A percentile compares a stretch with the other conserved stretches of the same genome.
These are phyloP conservation scores for Daedaleopsis nitida DNA, from an alignment of 768 basidiomycete species.

Conservation along the genomic window DNA sequence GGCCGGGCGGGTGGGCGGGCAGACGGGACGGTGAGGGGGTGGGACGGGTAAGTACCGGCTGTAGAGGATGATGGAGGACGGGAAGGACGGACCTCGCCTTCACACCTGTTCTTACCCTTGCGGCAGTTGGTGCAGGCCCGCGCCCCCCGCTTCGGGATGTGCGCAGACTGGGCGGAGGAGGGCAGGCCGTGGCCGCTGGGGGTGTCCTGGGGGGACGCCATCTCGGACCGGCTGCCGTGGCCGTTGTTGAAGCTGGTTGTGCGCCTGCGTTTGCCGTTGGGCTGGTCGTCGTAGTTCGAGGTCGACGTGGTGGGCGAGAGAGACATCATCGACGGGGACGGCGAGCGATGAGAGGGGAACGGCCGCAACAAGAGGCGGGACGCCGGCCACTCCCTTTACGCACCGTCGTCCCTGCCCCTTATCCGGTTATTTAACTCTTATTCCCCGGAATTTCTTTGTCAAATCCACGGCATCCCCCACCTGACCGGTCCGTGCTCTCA, in stretches of 20 bases:
- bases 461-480: neutral
- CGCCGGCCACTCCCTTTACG: neutral
- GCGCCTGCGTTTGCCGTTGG: conserved; percentile 28
- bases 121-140: conserved; percentile 87
- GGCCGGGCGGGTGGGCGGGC: conserved; percentile 77
- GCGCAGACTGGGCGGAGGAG: conserved; percentile 37
- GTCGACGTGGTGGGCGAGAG: conserved; percentile 26
- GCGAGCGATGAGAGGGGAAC: neutral
- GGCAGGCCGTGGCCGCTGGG: conserved; percentile 15
- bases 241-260: conserved; percentile 20
- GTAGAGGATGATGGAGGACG: conserved; percentile 20
- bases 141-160: conserved; percentile 89
- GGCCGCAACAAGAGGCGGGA: conserved; percentile 5
- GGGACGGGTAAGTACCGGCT: conserved; percentile 25
- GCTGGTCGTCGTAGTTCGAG: conserved; percentile 28
- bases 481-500: conserved; percentile 1
- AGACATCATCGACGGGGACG: conserved; percentile 21
- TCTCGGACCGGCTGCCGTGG: conserved; percentile 19
- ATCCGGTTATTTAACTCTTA: neutral
- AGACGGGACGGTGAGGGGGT: conserved; percentile 45
- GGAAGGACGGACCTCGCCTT: conserved; percentile 71
- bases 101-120: conserved; percentile 91
- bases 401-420: neutral
- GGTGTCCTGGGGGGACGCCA: conserved; percentile 22
- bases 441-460: neutral